phyloP scores from a whole-genome alignment of 2,329 filamentous ascomycete genomes.

The Nakataea oryzae region DNA sequence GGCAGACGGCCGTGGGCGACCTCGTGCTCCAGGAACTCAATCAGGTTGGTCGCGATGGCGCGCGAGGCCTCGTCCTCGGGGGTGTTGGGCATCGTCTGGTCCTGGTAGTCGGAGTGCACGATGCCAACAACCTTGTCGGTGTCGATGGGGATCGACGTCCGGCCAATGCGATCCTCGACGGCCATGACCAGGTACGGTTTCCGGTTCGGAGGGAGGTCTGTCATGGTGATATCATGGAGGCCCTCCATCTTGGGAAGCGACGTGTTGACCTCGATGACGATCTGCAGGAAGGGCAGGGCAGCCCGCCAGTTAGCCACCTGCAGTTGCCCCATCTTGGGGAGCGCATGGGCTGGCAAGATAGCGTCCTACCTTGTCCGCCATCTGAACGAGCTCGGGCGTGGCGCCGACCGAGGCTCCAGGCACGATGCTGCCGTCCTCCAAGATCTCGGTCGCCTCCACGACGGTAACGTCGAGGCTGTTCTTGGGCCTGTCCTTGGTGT shows the following conservation, averaged over 20 bases:
- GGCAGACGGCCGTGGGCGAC: slow-evolving; percentile 70
- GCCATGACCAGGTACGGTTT: slow-evolving; percentile 82
- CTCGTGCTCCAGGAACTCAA: slow-evolving; percentile 78
- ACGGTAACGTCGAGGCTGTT: slow-evolving; percentile 75
- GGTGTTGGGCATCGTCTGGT: slow-evolving; percentile 63
- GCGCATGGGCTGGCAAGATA: background rate
- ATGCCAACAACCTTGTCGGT: slow-evolving; percentile 74
- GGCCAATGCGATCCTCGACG: slow-evolving; percentile 79
- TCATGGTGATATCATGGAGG: slow-evolving; percentile 84
- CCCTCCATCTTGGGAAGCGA: slow-evolving; percentile 75
- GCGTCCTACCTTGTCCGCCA: slow-evolving; percentile 64
- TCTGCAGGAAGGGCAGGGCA: slow-evolving; percentile 23
- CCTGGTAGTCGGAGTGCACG: slow-evolving; percentile 75
- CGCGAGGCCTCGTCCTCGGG: slow-evolving; percentile 64
- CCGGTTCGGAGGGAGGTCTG: slow-evolving; percentile 67
- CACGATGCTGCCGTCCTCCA: slow-evolving; percentile 80
- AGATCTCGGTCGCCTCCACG: slow-evolving; percentile 78
- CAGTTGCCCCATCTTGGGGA: background rate
- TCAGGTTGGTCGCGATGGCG: slow-evolving; percentile 68
- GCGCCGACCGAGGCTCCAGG: slow-evolving; percentile 80
- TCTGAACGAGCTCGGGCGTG: slow-evolving; percentile 75
- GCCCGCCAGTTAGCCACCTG: background rate
- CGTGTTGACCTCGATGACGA: slow-evolving; percentile 90
- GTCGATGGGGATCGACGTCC: slow-evolving; percentile 72
- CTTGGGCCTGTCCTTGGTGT: slow-evolving; percentile 67